These are phyloP conservation scores for Neonectria magnoliae DNA, from an alignment of 2,329 filamentous ascomycete species.

Conservation along the genomic window DNA sequence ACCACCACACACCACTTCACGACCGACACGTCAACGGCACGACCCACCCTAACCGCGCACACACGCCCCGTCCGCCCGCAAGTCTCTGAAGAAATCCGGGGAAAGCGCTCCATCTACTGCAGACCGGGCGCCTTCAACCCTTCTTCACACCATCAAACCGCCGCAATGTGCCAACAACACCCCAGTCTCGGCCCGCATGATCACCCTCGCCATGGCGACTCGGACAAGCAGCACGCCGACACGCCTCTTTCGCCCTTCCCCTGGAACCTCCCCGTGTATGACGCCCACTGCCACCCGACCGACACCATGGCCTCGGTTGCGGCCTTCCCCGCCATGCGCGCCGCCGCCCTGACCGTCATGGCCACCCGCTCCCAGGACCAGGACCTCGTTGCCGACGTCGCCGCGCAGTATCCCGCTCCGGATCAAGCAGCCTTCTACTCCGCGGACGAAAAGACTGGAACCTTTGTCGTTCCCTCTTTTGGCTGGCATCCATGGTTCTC, in stretches of 20 bases:
- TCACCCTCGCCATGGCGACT: neutral
- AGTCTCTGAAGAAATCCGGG: neutral
- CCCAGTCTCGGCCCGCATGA: neutral
- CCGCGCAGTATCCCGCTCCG: conserved; percentile 63
- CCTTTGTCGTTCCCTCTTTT: conserved; percentile 71
- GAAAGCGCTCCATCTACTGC: neutral
- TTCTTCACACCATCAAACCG: neutral
- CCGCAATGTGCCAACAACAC: conserved; percentile 14
- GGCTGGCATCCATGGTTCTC: conserved; percentile 93
- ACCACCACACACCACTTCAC: neutral
- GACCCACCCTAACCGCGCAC: neutral
- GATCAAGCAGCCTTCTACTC: conserved; percentile 10
- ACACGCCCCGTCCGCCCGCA: neutral
- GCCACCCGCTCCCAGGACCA: conserved; percentile 81
- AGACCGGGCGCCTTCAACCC: neutral
- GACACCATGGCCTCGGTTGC: conserved; percentile 74
- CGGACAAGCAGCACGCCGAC: neutral
- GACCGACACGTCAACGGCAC: neutral
- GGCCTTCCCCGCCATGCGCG: conserved; percentile 71
- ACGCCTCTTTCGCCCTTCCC: conserved; percentile 58
- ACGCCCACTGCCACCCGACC: conserved; percentile 87
- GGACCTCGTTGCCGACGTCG: conserved; percentile 72
- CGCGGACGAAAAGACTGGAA: neutral
- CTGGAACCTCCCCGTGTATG: conserved; percentile 77
- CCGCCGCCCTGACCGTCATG: conserved; percentile 77